phyloP scores from a whole-genome alignment of 2,329 filamentous ascomycete genomes.

The Fusarium hainanense region DNA sequence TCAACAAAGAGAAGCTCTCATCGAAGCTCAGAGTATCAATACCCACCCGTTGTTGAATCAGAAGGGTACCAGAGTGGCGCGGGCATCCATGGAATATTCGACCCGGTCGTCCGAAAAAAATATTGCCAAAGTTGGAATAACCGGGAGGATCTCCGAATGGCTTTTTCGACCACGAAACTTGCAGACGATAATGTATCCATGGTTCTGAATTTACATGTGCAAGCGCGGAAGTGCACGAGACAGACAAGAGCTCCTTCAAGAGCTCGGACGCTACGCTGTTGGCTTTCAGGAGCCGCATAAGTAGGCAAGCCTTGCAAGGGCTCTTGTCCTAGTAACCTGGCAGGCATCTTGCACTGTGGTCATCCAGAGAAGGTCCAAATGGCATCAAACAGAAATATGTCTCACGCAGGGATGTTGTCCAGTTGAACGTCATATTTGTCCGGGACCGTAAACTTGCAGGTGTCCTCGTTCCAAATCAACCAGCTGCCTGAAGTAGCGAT shows the following conservation, averaged over 20 bases:
- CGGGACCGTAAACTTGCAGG: slow-evolving; percentile 54
- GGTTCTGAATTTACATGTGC: not conserved
- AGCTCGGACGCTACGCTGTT: not conserved
- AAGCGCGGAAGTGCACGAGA: not conserved
- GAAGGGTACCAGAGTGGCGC: not conserved
- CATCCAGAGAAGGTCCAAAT: not conserved
- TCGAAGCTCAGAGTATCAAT: not conserved
- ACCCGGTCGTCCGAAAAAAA: not conserved
- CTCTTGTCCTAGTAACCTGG: not conserved
- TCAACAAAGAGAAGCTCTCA: not conserved
- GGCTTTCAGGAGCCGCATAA: not conserved
- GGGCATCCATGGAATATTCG: not conserved
- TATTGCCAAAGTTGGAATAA: not conserved
- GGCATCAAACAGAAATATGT: not conserved
- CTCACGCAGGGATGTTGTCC: not conserved
- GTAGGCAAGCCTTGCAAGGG: not conserved
- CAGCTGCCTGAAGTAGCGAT: slow-evolving; percentile 58
- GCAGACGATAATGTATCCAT: not conserved
- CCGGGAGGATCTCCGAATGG: not conserved
- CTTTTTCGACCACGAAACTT: not conserved
- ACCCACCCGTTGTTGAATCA: not conserved
- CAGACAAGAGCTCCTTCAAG: not conserved
- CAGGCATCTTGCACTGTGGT: not conserved
- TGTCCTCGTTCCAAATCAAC: slow-evolving; percentile 57
- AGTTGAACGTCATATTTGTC: slow-evolving; percentile 50